Evolutionary conservation across 495 filamentous ascomycete genomes (phyloP), one percentile per base, ranked within the genome.

Genomic region (Tricharina praecox): DNA sequence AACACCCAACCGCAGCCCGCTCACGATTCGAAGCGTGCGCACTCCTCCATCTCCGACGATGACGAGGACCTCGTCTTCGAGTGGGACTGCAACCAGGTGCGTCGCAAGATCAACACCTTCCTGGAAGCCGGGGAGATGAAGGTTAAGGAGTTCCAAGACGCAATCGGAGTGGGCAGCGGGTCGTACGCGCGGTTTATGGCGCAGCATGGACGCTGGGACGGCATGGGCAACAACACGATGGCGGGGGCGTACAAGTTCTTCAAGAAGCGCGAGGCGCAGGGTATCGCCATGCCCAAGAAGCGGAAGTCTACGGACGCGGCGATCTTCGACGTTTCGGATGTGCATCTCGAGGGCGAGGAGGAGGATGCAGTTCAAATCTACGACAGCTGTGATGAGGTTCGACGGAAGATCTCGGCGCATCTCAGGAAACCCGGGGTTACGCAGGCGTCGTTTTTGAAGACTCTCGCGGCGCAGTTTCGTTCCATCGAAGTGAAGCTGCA

Each of bases 321-420:
- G 9, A 15, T 4, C 2, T 10, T 23, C 2, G 64, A 70, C 48
- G 48, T 69, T 33, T 59, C 53, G 25, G 52, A 51, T 26, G 52
- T 73, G 13, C n/a, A 56, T 11, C 59, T 73, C 0, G 49, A 56
- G 0, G 67, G 67, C 23, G 69, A 74, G 48, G 58, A 62, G 4
- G 51, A 52, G 4, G 64, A 68, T 44, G 39, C 23, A 0, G 70
- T 75, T 1, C 50, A 53, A 4, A 56, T 75, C 11, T 73, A 58
- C 53, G 71, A 77, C 48, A 69, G 68, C 3, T 77, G 70, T 54
- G 69, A 76, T 53, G 70, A 73, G 50, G 53, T 77, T 26, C 66
- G 70, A 2, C 60, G 55, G 40, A 77, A 75, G 60, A 70, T 78
- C 50, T 60, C 56, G 24, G 63, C 64, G 0, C 62, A 74, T 40